A percentile compares a stretch with the other conserved stretches of the same genome.
Conservation (phyloP, 345 rosid genomes). For the Orychophragmus violaceus region DNA sequence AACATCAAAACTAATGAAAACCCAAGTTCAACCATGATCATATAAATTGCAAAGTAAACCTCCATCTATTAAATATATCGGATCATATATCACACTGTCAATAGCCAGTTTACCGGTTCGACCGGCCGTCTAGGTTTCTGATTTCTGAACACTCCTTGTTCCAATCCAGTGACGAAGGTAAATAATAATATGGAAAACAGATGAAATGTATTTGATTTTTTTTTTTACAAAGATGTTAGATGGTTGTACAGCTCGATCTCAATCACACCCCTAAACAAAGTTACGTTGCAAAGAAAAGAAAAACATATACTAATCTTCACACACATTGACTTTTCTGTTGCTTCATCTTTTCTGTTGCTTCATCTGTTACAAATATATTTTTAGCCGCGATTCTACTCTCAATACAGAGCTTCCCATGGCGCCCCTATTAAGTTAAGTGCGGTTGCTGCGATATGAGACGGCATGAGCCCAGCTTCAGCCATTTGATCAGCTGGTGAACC, state of each 20-base stretch:
- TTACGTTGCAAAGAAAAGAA: not conserved
- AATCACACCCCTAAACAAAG: conserved; percentile 11
- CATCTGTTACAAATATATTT: not conserved
- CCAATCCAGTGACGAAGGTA: not conserved
- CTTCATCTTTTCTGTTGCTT: not conserved
- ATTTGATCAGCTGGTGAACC: conserved; percentile 87
- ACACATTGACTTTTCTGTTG: not conserved
- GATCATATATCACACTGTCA: too few species aligned
- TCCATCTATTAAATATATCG: too few species aligned
- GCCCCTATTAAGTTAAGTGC: conserved; percentile 71
- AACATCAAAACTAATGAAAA: too few species aligned
- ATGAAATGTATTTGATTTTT: not conserved
- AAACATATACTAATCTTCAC: not conserved
- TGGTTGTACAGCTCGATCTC: conserved; percentile 11
- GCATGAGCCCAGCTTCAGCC: conserved; percentile 73
- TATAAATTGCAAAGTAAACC: too few species aligned
- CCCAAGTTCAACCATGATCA: too few species aligned
- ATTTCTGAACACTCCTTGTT: not conserved
- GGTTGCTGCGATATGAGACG: conserved; percentile 90
- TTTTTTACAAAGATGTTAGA: conserved; percentile 27
- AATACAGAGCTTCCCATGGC: conserved; percentile 61
- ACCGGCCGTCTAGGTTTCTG: not conserved
- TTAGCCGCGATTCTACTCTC: not conserved
- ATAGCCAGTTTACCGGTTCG: not conserved
- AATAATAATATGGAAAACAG: not conserved